Base-by-base conservation (phyloP, 1,139 yeast species). In the Yamadazyma epiphylla region DNA sequence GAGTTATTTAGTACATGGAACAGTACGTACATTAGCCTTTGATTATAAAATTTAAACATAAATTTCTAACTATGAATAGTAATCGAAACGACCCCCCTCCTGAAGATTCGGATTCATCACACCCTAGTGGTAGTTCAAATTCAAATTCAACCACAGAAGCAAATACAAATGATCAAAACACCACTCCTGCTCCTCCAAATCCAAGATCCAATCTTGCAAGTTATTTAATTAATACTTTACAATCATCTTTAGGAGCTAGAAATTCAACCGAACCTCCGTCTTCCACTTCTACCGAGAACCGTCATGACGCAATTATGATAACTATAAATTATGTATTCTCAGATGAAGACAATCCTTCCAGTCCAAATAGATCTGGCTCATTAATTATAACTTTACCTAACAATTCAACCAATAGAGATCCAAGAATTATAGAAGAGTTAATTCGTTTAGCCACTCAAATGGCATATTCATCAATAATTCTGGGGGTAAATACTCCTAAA, bases 391-490 rank as follows among this genome's bases (percentile, higher is more conserved):
- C 80, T 19, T 73, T 81, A 25, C 85, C 87, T 11, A 78, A 79
- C 43, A 77, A 77, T 29, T 70, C 80, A 1, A 67, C 71, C 20
- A 76, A 77, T 36, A 53, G 74, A 27, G 74, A 71, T 40, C 79
- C 77, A 10, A 58, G 66, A 21, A 68, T 70, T 21, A 63, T 75
- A 21, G 77, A 72, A 45, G 77, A 71, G 34, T 67, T 81, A 36
- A 74, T 81, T 9, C 62, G 81, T 19, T 56, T 80, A 34, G 88
- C 88, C 1, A 80, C 88, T 0, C 78, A 77, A 28, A 70, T 81
- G 59, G 88, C 88, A 1, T 67, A 80, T 46, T 61, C 79, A 21
- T 75, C 85, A 13, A 73, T 80, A 19, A 60, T 75, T 5, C 68
- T 70, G 24, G 65, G 49, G 46, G 58, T 54, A 38, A 33, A 27